Conservation (phyloP, 345 rosid genomes). For the Linum lewisii region DNA sequence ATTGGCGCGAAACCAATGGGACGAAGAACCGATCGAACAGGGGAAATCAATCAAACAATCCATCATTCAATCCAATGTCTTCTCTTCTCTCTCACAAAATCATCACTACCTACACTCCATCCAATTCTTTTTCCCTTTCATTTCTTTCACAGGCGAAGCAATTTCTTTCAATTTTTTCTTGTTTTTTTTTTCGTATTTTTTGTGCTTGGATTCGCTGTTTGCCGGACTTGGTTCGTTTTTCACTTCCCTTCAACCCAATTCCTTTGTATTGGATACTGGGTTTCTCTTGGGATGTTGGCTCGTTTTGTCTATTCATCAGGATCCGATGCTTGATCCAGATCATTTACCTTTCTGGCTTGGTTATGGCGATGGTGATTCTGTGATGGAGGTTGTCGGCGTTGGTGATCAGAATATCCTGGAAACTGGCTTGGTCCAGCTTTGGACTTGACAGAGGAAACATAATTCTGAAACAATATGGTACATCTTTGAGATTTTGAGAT, state of each 20-base stretch:
- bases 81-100: not conserved
- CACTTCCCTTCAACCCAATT: not conserved
- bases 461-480: not conserved
- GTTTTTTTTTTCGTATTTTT: too few species aligned
- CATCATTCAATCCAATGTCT: not conserved
- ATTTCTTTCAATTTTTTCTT: not conserved
- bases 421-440: not conserved
- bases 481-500: not conserved
- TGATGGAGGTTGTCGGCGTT: not conserved
- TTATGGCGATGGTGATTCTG: not conserved
- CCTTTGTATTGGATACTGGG: not conserved
- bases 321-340: not conserved
- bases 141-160: not conserved
- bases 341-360: not conserved
- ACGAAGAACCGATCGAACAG: not conserved
- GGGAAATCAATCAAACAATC: not conserved
- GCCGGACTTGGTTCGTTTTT: not conserved
- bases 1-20: constrained; percentile 2
- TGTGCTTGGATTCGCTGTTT: not conserved
- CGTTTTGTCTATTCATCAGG: not conserved
- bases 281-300: too few species aligned
- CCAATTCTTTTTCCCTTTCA: not conserved
- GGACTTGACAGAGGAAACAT: not conserved
- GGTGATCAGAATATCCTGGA: not conserved
- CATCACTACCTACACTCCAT: not conserved